Evolutionary conservation across 2,329 filamentous ascomycete species (phyloP).

Genomic region (Clarireedia hainanense): DNA sequence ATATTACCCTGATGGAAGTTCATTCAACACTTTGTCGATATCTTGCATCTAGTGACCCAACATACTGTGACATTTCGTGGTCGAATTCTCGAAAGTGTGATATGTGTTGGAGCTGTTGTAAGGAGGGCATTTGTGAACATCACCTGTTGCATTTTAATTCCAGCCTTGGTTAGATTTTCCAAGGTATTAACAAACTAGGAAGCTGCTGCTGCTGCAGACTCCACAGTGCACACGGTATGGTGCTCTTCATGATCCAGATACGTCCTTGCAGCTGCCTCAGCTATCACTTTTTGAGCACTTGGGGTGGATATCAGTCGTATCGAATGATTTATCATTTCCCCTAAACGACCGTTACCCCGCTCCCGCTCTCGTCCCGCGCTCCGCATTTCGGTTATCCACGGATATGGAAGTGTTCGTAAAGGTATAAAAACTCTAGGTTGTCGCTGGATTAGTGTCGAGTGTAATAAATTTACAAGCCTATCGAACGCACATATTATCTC

Average conservation of each 20-base stretch:
- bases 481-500: no score
- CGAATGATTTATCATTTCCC: no score
- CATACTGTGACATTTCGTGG: constrained; percentile 10
- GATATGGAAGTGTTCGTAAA: no score
- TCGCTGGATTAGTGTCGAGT: no score
- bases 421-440: no score
- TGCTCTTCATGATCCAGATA: background rate
- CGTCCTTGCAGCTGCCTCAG: no score
- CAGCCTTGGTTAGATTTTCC: constrained; percentile 3
- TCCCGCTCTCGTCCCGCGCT: no score
- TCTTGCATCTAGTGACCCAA: constrained; percentile 13
- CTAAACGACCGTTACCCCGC: no score
- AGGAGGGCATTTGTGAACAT: constrained; percentile 17
- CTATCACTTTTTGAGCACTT: no score
- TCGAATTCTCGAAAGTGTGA: constrained; percentile 13
- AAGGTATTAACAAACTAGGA: background rate
- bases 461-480: no score
- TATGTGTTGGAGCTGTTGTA: constrained; percentile 11
- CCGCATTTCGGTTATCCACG: no score
- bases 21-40: constrained; percentile 17
- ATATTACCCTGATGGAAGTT: constrained; percentile 17
- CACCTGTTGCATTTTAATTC: constrained; percentile 11
- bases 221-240: background rate
- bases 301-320: no score
- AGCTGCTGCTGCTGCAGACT: background rate